Base-by-base conservation (phyloP, 129 eudicot genomes). In the Lactuca sativa region DNA sequence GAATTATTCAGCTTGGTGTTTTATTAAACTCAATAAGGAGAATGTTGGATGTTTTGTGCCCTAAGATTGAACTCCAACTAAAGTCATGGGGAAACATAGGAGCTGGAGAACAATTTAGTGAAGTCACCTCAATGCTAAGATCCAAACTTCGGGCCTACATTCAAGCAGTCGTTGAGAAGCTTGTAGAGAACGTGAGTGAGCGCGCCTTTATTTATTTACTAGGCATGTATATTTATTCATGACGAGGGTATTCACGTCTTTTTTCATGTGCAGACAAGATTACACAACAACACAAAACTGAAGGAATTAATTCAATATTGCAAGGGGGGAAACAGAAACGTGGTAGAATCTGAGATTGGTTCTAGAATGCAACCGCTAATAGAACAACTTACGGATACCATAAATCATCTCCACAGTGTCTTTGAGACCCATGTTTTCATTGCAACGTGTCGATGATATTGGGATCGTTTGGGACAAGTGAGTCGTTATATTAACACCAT, bases 401-500 rank as follows among this genome's bases (percentile, higher is more conserved):
- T 90, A 31, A 86, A 82, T 81, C 95, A 90, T 61, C 85, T 90
- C 54, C 95, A 90, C 55, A 57, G 73, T 31, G 74, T 78, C 31
- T 78, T 90, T 64, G 90, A 84, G 56, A 76, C 86, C 18, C 93
- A 74, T 75, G 90, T 90, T 41, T 90, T 90, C 66, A 79, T 90
- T 38, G 87, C 96, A 38, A 74, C 66, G 0, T 90, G 95, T 55
- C 80, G 96, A 66, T 95, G 96, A 43, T 90, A 84, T 66, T 90
- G 96, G 96, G 96, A 90, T 41, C 82, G 91, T 21, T 84, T 90
- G 88, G 96, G 96, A 34, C 88, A 86, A 76, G 96, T 90, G 49
- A 74, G 74, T 56, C 14, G 11, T 25, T 47, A 18, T 18, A 18
- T 18, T 58, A 34, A 9, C 4, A 47, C 40, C 32, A 31, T 71